These are phyloP conservation scores for Pogostemon cablin DNA, from an alignment of 257 asterid genomes.

Conservation along the genomic window DNA sequence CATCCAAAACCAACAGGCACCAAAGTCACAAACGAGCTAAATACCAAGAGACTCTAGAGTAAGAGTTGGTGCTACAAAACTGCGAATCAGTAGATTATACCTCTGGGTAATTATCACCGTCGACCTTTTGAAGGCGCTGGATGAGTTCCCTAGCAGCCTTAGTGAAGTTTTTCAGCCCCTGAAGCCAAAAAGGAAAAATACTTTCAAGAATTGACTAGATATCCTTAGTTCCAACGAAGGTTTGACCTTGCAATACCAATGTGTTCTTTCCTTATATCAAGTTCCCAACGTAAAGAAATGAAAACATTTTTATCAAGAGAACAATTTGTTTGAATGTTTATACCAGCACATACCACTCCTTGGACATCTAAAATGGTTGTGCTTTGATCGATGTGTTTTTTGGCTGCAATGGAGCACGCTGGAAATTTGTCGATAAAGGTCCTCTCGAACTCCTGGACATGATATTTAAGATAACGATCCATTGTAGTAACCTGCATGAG, in stretches of 20 bases:
- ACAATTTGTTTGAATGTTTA: neutral
- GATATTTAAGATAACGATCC: slow-evolving; percentile 87
- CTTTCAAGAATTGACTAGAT: neutral
- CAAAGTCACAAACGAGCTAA: slow-evolving; percentile 1
- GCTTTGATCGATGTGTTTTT: slow-evolving; percentile 90
- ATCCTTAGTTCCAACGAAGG: too few relatives aligned
- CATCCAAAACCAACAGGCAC: neutral
- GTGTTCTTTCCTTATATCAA: neutral
- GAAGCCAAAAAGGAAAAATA: slow-evolving; percentile 18
- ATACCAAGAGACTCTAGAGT: neutral
- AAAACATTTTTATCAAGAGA: neutral
- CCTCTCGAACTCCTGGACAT: slow-evolving; percentile 93
- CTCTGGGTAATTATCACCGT: slow-evolving; percentile 98
- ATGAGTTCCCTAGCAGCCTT: slow-evolving; percentile 89
- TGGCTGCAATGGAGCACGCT: slow-evolving; percentile 90
- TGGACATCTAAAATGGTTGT: slow-evolving; percentile 96
- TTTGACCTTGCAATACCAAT: neutral
- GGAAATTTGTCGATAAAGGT: slow-evolving; percentile 82
- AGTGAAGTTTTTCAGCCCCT: slow-evolving; percentile 90
- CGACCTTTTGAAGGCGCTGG: slow-evolving; percentile 84
- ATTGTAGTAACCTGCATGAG: slow-evolving; percentile 84
- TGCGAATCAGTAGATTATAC: slow-evolving; percentile 38
- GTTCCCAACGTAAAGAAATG: neutral
- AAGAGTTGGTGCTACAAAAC: neutral
- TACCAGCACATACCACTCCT: slow-evolving; percentile 73